These are phyloP conservation scores for Aquilaria agallochum DNA, from an alignment of 441 rosid genomes.

Conservation along the genomic window DNA sequence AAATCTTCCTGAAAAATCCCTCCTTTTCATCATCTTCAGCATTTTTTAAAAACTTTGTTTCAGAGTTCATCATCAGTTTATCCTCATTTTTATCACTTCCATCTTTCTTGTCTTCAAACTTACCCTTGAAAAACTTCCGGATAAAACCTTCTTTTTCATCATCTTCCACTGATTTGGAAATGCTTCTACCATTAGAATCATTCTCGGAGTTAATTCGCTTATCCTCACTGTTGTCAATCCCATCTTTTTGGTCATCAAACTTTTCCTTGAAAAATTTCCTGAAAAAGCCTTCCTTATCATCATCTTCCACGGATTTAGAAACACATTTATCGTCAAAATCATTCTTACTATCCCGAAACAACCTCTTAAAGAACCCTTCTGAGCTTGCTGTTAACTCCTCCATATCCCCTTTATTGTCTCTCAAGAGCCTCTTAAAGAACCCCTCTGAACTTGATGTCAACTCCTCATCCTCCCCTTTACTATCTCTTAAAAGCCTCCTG, in stretches of 20 bases:
- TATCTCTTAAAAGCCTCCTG: constrained; percentile 71
- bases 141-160: constrained; percentile 91
- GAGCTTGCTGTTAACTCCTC: constrained; percentile 77
- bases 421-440: constrained; percentile 84
- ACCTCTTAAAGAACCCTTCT: constrained; percentile 88
- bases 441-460: constrained; percentile 70
- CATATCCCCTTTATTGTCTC: constrained; percentile 65
- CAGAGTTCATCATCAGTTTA: constrained; percentile 29
- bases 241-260: constrained; percentile 35
- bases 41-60: constrained; percentile 67
- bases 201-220: constrained; percentile 36
- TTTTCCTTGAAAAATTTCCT: constrained; percentile 72
- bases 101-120: constrained; percentile 72
- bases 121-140: constrained; percentile 75
- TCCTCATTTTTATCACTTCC: constrained; percentile 42
- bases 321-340: constrained; percentile 49
- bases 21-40: constrained; percentile 83
- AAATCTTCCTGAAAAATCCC: constrained; percentile 76
- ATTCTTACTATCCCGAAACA: constrained; percentile 63
- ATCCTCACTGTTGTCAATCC: constrained; percentile 24
- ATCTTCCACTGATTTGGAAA: constrained; percentile 62
- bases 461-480: constrained; percentile 83
- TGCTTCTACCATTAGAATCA: constrained; percentile 10
- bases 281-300: constrained; percentile 56
- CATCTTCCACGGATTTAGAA: constrained; percentile 10